phyloP scores from a whole-genome alignment of 345 rosid species.

The Brassica incana region DNA sequence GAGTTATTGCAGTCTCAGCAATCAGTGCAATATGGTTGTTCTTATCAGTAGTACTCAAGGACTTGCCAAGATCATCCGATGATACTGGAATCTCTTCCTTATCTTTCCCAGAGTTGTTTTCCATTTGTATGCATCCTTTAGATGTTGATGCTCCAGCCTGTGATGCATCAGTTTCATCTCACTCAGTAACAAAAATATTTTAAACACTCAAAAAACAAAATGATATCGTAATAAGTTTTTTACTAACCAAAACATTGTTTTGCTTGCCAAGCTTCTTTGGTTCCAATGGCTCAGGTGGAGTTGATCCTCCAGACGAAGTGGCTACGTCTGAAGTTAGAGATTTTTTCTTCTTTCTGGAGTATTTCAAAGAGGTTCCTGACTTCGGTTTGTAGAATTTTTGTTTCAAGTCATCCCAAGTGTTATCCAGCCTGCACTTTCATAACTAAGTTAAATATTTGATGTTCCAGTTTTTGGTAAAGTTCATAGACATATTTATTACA shows the following conservation, averaged over 20 bases:
- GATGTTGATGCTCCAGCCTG: conserved; percentile 16
- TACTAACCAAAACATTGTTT: conserved; percentile 41
- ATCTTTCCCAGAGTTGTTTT: background rate
- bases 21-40: background rate
- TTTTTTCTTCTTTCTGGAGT: background rate
- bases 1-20: conserved; percentile 2
- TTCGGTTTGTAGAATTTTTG: background rate
- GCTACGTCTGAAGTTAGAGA: background rate
- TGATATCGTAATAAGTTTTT: background rate
- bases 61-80: background rate
- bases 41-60: background rate
- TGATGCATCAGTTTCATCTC: background rate
- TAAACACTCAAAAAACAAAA: background rate
- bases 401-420: background rate
- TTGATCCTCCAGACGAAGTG: background rate
- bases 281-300: conserved; percentile 26
- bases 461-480: background rate
- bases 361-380: background rate
- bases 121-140: background rate
- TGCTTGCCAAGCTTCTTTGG: conserved; percentile 6
- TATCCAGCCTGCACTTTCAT: conserved; percentile 27
- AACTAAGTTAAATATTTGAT: background rate
- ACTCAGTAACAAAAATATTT: background rate
- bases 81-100: background rate
- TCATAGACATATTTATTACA: background rate